Percentiles rank a stretch among this genome's conserved stretches.
Conservation (phyloP, 139 green algal genomes). For the Ostreobium quekettii region DNA sequence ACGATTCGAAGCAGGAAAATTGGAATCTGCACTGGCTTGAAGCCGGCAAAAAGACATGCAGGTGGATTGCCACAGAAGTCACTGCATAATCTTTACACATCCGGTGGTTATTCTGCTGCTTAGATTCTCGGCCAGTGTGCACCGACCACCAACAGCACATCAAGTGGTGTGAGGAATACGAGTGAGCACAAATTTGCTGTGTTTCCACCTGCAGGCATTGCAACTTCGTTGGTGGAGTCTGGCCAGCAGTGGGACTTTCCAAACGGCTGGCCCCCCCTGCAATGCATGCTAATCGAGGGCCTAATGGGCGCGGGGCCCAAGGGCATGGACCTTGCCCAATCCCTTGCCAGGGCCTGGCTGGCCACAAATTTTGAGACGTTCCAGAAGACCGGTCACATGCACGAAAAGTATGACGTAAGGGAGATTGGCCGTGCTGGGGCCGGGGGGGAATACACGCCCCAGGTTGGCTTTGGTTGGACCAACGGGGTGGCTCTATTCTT, state of each 20-base stretch:
- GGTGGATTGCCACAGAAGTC: too few relatives aligned
- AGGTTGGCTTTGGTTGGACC: conserved; percentile 81
- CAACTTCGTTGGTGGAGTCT: conserved; percentile 46
- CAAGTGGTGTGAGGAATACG: too few relatives aligned
- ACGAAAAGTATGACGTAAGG: conserved; percentile 66
- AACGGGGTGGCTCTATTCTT: conserved; percentile 68
- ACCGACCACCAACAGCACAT: too few relatives aligned
- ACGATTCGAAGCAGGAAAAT: too few relatives aligned
- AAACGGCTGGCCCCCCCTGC: conserved; percentile 87
- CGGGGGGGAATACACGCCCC: conserved; percentile 53
- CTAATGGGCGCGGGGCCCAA: conserved; percentile 11
- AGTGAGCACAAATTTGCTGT: conserved; percentile 26
- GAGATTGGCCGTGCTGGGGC: conserved; percentile 24
- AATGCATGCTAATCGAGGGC: conserved; percentile 60
- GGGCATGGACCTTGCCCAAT: conserved; percentile 26
- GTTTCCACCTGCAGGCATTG: conserved; percentile 41
- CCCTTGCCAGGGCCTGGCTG: conserved; percentile 45
- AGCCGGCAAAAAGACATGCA: too few relatives aligned
- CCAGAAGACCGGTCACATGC: conserved; percentile 33
- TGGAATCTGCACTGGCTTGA: too few relatives aligned
- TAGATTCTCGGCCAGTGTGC: too few relatives aligned
- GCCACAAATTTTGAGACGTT: conserved; percentile 24
- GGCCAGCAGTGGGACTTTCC: conserved; percentile 93
- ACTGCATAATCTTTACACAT: too few relatives aligned
- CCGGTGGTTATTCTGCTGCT: too few relatives aligned